These are phyloP conservation scores for Rhodofomes roseus DNA, from an alignment of 1,284 basidiomycete genomes.

Conservation along the genomic window DNA sequence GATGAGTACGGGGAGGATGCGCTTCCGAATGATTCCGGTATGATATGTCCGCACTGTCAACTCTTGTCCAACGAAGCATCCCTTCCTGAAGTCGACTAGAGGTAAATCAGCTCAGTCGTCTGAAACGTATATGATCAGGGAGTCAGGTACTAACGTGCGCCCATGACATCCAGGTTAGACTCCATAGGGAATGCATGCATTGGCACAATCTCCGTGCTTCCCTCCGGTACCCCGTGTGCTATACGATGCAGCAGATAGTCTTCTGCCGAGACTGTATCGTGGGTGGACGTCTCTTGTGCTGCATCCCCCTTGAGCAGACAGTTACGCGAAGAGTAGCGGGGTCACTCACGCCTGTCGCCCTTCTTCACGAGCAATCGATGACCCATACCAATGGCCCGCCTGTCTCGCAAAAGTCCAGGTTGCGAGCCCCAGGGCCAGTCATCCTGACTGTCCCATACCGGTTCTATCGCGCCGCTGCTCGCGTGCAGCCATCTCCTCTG, in stretches of 20 bases:
- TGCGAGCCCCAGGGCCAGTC: constrained; percentile 62
- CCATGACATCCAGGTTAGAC: constrained; percentile 91
- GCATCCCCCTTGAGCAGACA: constrained; percentile 12
- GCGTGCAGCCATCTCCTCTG: constrained; percentile 51
- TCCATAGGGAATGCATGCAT: constrained; percentile 88
- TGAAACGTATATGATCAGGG: background rate
- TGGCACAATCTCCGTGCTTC: constrained; percentile 73
- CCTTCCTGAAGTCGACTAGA: constrained; percentile 94
- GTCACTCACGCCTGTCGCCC: constrained; percentile 67
- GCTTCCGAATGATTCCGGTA: constrained; percentile 89
- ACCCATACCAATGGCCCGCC: constrained; percentile 78
- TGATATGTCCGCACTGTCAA: constrained; percentile 96
- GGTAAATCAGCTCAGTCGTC: constrained; percentile 5
- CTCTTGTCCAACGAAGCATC: constrained; percentile 98
- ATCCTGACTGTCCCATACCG: constrained; percentile 48
- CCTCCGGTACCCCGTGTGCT: constrained; percentile 86
- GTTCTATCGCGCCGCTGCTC: constrained; percentile 65
- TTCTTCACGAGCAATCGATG: constrained; percentile 64
- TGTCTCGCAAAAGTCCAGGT: constrained; percentile 55
- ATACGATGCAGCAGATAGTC: constrained; percentile 82
- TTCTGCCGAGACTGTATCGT: constrained; percentile 48
- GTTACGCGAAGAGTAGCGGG: background rate
- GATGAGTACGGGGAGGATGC: constrained; percentile 78
- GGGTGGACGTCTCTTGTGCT: constrained; percentile 54
- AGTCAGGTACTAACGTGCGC: constrained; percentile 61